Conservation (phyloP, 2,329 filamentous ascomycete genomes). For the Pseudogymnoascus pannorum region DNA sequence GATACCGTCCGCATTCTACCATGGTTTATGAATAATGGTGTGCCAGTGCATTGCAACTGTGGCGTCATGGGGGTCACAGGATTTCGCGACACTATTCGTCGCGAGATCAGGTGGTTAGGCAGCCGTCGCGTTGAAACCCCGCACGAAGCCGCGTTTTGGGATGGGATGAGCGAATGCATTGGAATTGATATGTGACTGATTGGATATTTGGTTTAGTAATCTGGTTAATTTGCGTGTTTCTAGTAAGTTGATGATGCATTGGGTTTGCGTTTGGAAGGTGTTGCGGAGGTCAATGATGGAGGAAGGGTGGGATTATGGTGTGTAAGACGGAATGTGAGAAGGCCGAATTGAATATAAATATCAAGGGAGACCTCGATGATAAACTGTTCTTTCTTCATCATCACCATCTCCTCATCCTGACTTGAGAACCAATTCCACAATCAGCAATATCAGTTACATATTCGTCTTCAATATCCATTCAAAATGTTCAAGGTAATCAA, state of each 20-base stretch:
- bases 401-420: background rate
- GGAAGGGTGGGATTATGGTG: background rate
- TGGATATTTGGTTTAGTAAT: background rate
- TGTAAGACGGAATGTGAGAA: background rate
- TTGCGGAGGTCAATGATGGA: background rate
- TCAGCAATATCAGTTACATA: background rate
- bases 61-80: background rate
- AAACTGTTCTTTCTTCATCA: background rate
- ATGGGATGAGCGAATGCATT: background rate
- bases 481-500: background rate
- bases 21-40: background rate
- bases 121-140: conserved; percentile 1
- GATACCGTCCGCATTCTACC: background rate
- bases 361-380: background rate
- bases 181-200: background rate
- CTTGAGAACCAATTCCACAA: background rate
- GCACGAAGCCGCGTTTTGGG: background rate
- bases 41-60: background rate
- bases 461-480: background rate
- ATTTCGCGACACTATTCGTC: conserved; percentile 4
- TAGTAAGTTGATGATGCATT: background rate
- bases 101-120: background rate
- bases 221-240: background rate
- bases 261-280: background rate
- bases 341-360: conserved; percentile 8